These are phyloP conservation scores for Ophidiomyces ophidiicola DNA, from an alignment of 2,329 filamentous ascomycete genomes.

Conservation along the genomic window DNA sequence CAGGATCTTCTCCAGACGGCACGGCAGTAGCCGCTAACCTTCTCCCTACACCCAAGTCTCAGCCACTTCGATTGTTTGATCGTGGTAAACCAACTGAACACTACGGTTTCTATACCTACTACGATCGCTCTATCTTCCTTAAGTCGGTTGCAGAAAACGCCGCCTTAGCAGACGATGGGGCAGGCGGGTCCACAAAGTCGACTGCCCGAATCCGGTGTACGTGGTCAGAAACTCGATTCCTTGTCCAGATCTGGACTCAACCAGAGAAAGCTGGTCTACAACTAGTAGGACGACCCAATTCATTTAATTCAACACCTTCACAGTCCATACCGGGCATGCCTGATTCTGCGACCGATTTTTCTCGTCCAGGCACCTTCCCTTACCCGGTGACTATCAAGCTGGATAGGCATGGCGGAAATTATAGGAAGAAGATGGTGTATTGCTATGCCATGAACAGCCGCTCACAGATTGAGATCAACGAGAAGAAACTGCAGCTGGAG, in stretches of 20 bases:
- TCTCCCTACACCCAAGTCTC: constrained; percentile 54
- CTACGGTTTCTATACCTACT: constrained; percentile 91
- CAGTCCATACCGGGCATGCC: constrained; percentile 15
- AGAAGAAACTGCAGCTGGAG: constrained; percentile 42
- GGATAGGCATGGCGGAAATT: constrained; percentile 48
- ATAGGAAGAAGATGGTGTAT: constrained; percentile 45
- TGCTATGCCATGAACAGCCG: constrained; percentile 46
- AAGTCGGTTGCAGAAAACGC: constrained; percentile 41
- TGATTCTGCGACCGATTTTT: constrained; percentile 36
- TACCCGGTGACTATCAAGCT: constrained; percentile 49
- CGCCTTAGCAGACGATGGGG: constrained; percentile 33
- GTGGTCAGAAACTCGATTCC: constrained; percentile 49
- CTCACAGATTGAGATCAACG: constrained; percentile 33
- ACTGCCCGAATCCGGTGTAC: constrained; percentile 43
- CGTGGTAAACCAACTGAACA: constrained; percentile 69
- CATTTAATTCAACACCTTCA: constrained; percentile 11
- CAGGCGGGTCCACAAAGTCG: constrained; percentile 39
- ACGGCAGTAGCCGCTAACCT: constrained; percentile 60
- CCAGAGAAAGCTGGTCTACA: constrained; percentile 21
- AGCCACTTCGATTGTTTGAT: constrained; percentile 77
- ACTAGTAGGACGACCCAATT: constrained; percentile 17
- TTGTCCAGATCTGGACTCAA: constrained; percentile 52
- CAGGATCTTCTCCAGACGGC: constrained; percentile 53
- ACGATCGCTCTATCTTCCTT: constrained; percentile 74
- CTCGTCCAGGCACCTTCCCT: constrained; percentile 46